phyloP scores from a whole-genome alignment of 495 filamentous ascomycete species.

The Choiromyces venosus region DNA sequence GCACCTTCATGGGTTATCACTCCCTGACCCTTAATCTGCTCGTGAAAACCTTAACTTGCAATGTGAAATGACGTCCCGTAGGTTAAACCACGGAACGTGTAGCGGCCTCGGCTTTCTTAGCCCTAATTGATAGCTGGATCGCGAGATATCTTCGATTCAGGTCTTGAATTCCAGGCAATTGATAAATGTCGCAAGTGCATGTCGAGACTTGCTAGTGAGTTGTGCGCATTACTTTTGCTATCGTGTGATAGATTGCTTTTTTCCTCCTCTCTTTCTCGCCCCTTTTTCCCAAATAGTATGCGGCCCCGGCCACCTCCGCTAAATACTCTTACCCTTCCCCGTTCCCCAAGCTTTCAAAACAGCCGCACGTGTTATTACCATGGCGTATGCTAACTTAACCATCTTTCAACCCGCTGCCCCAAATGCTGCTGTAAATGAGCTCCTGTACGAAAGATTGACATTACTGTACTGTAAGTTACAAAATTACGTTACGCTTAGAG shows the following conservation, averaged over 20 bases:
- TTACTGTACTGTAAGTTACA: neutral
- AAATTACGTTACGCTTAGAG: neutral
- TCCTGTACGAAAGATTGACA: neutral
- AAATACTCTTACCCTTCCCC: neutral
- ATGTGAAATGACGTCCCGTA: neutral
- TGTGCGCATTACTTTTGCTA: neutral
- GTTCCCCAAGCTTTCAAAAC: neutral
- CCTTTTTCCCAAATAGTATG: neutral
- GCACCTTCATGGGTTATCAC: neutral
- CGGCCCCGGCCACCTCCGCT: neutral
- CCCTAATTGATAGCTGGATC: neutral
- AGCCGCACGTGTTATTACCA: neutral
- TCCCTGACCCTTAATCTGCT: neutral
- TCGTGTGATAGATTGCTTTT: neutral
- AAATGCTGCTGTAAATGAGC: neutral
- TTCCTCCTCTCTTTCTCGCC: neutral
- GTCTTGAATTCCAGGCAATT: neutral
- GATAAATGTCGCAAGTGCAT: neutral
- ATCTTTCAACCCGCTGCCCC: neutral
- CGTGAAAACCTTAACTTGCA: neutral
- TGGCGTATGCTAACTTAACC: neutral
- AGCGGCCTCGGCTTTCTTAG: neutral
- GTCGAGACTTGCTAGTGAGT: neutral
- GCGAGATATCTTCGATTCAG: neutral
- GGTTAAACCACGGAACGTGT: neutral